Percentiles rank a stretch among this genome's conserved stretches.
phyloP scores from a whole-genome alignment of 495 filamentous ascomycete species.

The Aspergillus mulundensis region DNA sequence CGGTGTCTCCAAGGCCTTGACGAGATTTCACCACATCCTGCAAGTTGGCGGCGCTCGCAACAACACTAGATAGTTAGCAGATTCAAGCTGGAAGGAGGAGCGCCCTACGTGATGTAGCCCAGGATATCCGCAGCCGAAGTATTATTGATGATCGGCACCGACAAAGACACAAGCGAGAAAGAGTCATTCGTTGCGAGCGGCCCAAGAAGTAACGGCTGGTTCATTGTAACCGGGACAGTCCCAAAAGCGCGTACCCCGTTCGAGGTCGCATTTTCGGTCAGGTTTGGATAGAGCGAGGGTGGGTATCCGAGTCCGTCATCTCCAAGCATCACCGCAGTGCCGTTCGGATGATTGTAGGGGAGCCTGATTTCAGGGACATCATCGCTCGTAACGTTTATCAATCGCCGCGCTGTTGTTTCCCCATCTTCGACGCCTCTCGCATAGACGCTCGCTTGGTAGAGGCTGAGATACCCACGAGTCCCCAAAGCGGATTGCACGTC shows the following conservation, averaged over 20 bases:
- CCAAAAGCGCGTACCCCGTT: slow-evolving; percentile 34
- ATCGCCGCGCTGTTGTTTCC: not conserved
- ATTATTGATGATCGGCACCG: slow-evolving; percentile 67
- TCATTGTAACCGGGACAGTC: slow-evolving; percentile 47
- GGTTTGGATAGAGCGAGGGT: slow-evolving; percentile 65
- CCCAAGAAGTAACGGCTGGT: slow-evolving; percentile 58
- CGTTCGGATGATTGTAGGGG: slow-evolving; percentile 38
- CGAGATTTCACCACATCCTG: slow-evolving; percentile 52
- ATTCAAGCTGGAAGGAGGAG: not conserved
- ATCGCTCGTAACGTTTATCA: slow-evolving; percentile 26
- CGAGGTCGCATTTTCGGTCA: slow-evolving; percentile 53
- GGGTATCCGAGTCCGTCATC: slow-evolving; percentile 60
- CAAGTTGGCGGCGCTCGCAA: slow-evolving; percentile 60
- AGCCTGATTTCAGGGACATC: slow-evolving; percentile 26
- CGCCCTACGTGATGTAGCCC: slow-evolving; percentile 57
- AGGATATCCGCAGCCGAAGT: slow-evolving; percentile 54
- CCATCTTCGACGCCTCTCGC: slow-evolving; percentile 55
- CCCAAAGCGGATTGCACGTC: slow-evolving; percentile 63
- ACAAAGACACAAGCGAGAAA: slow-evolving; percentile 76
- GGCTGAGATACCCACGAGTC: slow-evolving; percentile 36
- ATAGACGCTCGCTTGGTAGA: slow-evolving; percentile 64
- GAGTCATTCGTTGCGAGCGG: slow-evolving; percentile 63
- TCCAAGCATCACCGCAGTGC: slow-evolving; percentile 48
- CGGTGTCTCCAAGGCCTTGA: slow-evolving; percentile 66
- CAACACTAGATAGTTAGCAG: slow-evolving; percentile 43